These are phyloP conservation scores for Sclerotinia borealis DNA, from an alignment of 2,329 filamentous ascomycete species.

Conservation along the genomic window DNA sequence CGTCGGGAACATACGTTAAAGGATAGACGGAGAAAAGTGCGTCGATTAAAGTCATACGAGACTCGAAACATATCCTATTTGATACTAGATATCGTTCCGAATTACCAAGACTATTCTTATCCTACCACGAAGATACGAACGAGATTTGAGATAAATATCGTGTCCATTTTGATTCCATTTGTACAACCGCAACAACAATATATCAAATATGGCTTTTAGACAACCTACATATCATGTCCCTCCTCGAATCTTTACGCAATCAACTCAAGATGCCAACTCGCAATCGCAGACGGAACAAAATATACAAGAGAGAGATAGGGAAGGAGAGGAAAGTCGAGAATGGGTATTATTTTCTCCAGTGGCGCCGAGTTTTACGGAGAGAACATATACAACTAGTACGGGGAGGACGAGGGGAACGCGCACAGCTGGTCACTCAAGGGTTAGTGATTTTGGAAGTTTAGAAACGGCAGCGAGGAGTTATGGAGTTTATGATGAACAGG, in stretches of 20 bases:
- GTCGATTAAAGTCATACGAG: background rate
- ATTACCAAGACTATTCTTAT: too few species aligned
- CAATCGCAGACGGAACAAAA: constrained; percentile 28
- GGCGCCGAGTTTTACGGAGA: constrained; percentile 59
- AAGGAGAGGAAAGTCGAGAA: constrained; percentile 71
- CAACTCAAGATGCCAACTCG: constrained; percentile 30
- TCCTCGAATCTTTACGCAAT: constrained; percentile 42
- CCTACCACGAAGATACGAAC: background rate
- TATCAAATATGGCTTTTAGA: constrained; percentile 12
- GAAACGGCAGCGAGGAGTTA: constrained; percentile 61
- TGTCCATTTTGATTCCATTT: background rate
- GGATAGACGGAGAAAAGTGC: too few species aligned
- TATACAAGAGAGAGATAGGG: constrained; percentile 9
- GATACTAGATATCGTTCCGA: background rate
- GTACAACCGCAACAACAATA: background rate
- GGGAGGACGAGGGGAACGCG: constrained; percentile 52
- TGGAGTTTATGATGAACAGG: constrained; percentile 53
- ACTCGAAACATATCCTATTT: background rate
- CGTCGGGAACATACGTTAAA: background rate
- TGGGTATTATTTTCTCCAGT: constrained; percentile 92
- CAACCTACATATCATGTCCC: constrained; percentile 31
- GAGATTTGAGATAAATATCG: background rate
- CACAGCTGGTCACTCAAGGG: constrained; percentile 63
- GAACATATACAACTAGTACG: constrained; percentile 61
- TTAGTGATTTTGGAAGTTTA: constrained; percentile 77